These are phyloP conservation scores for Polytrichum commune DNA, from an alignment of 225 moss, liverwort and hornwort species.

Conservation along the genomic window DNA sequence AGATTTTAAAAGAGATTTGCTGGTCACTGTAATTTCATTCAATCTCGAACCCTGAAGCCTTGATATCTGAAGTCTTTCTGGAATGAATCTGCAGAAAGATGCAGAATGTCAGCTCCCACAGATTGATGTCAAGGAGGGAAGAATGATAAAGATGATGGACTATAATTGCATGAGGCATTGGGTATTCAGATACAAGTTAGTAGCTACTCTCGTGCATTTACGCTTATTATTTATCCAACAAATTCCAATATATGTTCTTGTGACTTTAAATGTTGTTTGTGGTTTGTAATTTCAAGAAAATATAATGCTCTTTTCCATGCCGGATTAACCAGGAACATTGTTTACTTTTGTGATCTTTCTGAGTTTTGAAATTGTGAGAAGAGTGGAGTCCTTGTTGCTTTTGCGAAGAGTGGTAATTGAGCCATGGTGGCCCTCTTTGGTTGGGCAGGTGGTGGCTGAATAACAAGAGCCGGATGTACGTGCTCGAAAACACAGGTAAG, in stretches of 20 bases:
- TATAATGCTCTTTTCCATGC: too few relatives aligned
- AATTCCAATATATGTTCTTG: too few relatives aligned
- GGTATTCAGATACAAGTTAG: conserved; percentile 68
- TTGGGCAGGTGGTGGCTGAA: conserved; percentile 73
- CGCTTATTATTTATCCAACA: too few relatives aligned
- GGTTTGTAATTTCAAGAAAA: too few relatives aligned
- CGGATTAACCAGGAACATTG: too few relatives aligned
- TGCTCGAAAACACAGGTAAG: conserved; percentile 80
- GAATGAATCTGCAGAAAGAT: conserved; percentile 48
- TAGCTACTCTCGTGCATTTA: too few relatives aligned
- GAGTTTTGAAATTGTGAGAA: too few relatives aligned
- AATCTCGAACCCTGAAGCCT: background rate
- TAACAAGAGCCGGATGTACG: conserved; percentile 85
- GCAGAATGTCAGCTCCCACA: conserved; percentile 61
- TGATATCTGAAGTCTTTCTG: background rate
- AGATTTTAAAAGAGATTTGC: background rate
- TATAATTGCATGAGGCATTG: conserved; percentile 39
- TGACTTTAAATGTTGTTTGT: too few relatives aligned
- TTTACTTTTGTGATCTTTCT: too few relatives aligned
- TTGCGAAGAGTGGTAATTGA: too few relatives aligned
- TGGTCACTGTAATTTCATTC: background rate
- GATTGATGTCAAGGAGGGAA: conserved; percentile 51
- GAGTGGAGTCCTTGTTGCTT: too few relatives aligned
- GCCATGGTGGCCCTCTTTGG: background rate
- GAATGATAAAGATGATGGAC: conserved; percentile 47